A percentile compares a stretch with the other conserved stretches of the same genome.
Conservation (phyloP, 1,284 basidiomycete genomes). For the Agaricales sp. region DNA sequence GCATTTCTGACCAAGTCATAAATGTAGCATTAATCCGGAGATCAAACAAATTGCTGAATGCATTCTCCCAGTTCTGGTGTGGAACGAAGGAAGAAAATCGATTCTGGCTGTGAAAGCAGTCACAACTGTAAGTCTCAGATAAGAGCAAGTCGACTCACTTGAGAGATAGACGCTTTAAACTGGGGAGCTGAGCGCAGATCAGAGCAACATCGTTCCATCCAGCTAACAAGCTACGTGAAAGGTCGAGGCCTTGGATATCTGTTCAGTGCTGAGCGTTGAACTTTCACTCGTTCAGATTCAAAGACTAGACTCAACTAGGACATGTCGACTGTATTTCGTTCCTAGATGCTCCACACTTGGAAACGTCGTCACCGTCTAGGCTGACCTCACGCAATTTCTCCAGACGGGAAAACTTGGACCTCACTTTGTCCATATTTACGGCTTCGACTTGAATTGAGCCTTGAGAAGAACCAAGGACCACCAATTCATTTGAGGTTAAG, state of each 20-base stretch:
- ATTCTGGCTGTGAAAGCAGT: slow-evolving; percentile 40
- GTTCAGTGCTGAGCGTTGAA: slow-evolving; percentile 12
- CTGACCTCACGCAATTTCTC: slow-evolving; percentile 68
- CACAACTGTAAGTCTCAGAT: slow-evolving; percentile 11
- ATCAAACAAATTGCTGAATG: slow-evolving; percentile 51
- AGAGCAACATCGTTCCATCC: slow-evolving; percentile 62
- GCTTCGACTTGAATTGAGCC: slow-evolving; percentile 82
- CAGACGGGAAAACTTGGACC: slow-evolving; percentile 58
- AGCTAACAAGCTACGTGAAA: slow-evolving; percentile 72
- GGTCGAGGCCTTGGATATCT: slow-evolving; percentile 76
- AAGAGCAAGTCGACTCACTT: slow-evolving; percentile 45
- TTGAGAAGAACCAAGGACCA: slow-evolving; percentile 74
- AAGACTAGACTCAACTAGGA: slow-evolving; percentile 46
- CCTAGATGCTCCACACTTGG: slow-evolving; percentile 35
- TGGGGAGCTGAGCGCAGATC: slow-evolving; percentile 55
- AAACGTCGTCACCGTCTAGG: slow-evolving; percentile 59
- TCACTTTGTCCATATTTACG: slow-evolving; percentile 72
- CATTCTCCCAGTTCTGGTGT: slow-evolving; percentile 19
- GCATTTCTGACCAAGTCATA: slow-evolving; percentile 63
- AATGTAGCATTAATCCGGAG: slow-evolving; percentile 72
- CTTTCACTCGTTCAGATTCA: slow-evolving; percentile 3
- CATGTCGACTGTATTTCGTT: slow-evolving; percentile 52
- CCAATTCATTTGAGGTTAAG: slow-evolving; percentile 40
- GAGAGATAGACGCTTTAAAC: slow-evolving; percentile 59
- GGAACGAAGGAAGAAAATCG: slow-evolving; percentile 32